Evolutionary conservation across 768 basidiomycete species (phyloP).

Genomic region (Goffeauzyma gilvescens): DNA sequence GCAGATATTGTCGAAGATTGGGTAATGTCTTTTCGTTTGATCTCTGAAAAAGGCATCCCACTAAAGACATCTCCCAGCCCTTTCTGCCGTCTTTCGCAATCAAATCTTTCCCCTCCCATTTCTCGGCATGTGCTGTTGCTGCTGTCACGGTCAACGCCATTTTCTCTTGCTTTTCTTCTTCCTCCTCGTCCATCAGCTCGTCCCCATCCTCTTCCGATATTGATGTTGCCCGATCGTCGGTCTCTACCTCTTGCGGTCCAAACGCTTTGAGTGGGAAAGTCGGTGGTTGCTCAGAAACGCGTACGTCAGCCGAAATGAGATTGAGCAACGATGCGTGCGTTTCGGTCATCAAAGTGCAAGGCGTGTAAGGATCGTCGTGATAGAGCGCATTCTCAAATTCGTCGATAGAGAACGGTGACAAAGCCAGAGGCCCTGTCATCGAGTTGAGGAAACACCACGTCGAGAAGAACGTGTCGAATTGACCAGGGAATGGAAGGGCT

Average conservation of each 20-base stretch:
- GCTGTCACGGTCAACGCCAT: conserved; percentile 17
- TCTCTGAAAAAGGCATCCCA: conserved; percentile 28
- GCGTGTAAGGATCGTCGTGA: conserved; percentile 47
- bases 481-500: conserved; percentile 24
- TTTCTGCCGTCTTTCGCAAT: conserved; percentile 16
- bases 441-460: conserved; percentile 85
- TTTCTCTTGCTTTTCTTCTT: conserved; percentile 26
- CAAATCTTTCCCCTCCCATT: conserved; percentile 21
- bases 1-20: conserved; percentile 32
- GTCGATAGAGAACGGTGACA: conserved; percentile 79
- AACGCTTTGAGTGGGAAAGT: conserved; percentile 8
- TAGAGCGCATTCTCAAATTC: conserved; percentile 75
- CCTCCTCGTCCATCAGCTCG: conserved; percentile 13
- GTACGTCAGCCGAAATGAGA: conserved; percentile 49
- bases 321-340: conserved; percentile 77
- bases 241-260: not conserved
- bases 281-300: not conserved
- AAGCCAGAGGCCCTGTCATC: conserved; percentile 72
- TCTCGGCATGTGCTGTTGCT: conserved; percentile 10
- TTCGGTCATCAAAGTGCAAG: conserved; percentile 64
- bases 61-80: conserved; percentile 27
- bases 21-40: conserved; percentile 44
- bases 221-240: not conserved
- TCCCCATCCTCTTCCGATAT: not conserved
- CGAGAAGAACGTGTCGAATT: conserved; percentile 72